These are phyloP conservation scores for Xylaria sp. DNA, from an alignment of 2,329 filamentous ascomycete species.

Conservation along the genomic window DNA sequence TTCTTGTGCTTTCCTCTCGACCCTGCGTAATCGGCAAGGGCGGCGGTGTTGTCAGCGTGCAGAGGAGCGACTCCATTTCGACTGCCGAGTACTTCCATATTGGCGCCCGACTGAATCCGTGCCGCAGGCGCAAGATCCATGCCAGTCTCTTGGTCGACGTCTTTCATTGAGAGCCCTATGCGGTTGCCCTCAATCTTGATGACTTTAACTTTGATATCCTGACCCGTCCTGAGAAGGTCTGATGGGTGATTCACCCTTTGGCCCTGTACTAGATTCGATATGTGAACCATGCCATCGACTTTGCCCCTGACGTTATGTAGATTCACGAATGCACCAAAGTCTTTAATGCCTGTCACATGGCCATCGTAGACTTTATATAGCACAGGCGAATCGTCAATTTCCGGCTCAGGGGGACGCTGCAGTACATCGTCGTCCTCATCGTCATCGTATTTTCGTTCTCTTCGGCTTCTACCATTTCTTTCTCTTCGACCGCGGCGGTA, in stretches of 20 bases:
- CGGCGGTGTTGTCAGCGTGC: slow-evolving; percentile 63
- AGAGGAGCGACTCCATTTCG: slow-evolving; percentile 62
- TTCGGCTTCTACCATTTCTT: slow-evolving; percentile 59
- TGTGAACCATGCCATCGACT: slow-evolving; percentile 92
- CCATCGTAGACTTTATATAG: slow-evolving; percentile 91
- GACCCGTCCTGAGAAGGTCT: slow-evolving; percentile 82
- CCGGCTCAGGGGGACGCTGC: slow-evolving; percentile 72
- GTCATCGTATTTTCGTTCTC: slow-evolving; percentile 54
- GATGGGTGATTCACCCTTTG: slow-evolving; percentile 91
- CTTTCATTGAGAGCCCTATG: slow-evolving; percentile 95
- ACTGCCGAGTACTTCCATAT: slow-evolving; percentile 80
- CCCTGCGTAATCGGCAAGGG: slow-evolving; percentile 70
- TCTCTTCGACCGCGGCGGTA: slow-evolving; percentile 55
- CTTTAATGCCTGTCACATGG: slow-evolving; percentile 89
- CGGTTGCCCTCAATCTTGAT: slow-evolving; percentile 83
- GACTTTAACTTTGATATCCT: slow-evolving; percentile 93
- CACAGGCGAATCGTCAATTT: slow-evolving; percentile 84
- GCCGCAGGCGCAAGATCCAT: slow-evolving; percentile 83
- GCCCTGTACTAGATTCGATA: slow-evolving; percentile 87
- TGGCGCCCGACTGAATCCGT: slow-evolving; percentile 87
- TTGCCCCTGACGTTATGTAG: slow-evolving; percentile 87
- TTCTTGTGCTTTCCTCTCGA: slow-evolving; percentile 77
- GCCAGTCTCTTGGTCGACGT: slow-evolving; percentile 91
- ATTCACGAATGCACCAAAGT: slow-evolving; percentile 96
- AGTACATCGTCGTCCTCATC: slow-evolving; percentile 68